A percentile compares a stretch with the other conserved stretches of the same genome.
These are phyloP conservation scores for Gigaspora rosea DNA, from an alignment of 192 early-diverging fungal species.

Conservation along the genomic window DNA sequence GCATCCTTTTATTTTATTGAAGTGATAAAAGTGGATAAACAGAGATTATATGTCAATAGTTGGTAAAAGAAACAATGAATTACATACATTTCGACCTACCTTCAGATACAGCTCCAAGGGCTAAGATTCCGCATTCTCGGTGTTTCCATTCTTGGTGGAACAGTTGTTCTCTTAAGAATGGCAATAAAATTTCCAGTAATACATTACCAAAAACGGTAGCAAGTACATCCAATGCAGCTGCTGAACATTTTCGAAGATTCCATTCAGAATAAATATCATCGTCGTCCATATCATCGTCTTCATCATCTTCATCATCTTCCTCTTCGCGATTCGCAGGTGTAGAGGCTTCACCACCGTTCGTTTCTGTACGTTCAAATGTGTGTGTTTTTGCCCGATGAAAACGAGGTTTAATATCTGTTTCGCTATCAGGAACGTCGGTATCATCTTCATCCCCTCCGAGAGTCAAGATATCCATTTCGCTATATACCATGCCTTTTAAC, in stretches of 20 bases:
- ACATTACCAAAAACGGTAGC: slow-evolving; percentile 86
- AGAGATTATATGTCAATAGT: not conserved
- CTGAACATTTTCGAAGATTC: slow-evolving; percentile 98
- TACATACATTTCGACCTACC: slow-evolving; percentile 42
- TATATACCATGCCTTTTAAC: slow-evolving; percentile 95
- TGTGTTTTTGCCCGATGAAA: slow-evolving; percentile 85
- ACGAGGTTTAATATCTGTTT: slow-evolving; percentile 93
- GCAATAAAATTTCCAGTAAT: slow-evolving; percentile 82
- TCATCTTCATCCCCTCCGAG: slow-evolving; percentile 84
- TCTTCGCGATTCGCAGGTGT: slow-evolving; percentile 41
- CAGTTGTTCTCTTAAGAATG: slow-evolving; percentile 81
- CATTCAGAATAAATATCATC: slow-evolving; percentile 89
- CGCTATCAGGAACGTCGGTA: slow-evolving; percentile 81
- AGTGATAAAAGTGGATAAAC: not conserved
- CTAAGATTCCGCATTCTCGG: slow-evolving; percentile 94
- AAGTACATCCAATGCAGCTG: slow-evolving; percentile 93
- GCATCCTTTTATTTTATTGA: slow-evolving; percentile 57
- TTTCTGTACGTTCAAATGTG: slow-evolving; percentile 60
- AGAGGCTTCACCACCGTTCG: slow-evolving; percentile 30
- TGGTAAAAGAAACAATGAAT: not conserved
- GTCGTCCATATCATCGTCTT: slow-evolving; percentile 84
- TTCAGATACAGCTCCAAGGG: slow-evolving; percentile 97
- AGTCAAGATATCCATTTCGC: slow-evolving; percentile 83
- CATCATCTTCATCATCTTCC: slow-evolving; percentile 82
- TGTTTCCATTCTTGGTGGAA: slow-evolving; percentile 85